Base-by-base conservation (phyloP, 2,329 filamentous ascomycete species). In the Phyllosticta citrichinensis region DNA sequence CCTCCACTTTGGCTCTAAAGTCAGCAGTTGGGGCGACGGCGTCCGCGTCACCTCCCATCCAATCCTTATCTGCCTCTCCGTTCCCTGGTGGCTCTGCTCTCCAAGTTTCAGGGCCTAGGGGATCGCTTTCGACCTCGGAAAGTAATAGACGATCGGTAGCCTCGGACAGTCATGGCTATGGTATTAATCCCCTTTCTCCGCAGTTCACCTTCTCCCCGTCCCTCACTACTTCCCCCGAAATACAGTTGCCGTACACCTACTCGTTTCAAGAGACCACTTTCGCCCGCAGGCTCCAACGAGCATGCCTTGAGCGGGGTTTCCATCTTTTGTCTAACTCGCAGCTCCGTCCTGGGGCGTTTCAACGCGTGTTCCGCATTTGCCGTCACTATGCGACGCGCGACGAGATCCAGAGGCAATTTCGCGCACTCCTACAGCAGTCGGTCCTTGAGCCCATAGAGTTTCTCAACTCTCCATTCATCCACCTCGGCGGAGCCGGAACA, bases 321-420 rank as follows among this genome's bases (percentile, higher is more conserved):
- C 74, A 77, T 2, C 73, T 92, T 1, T 77, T 89, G 2, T 79
- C 82, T 55, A 77, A 81, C 0, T 62, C 68, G 27, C 57, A 68
- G 63, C 57, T 67, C 27, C 65, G 63, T 6, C 71, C 67, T 5
- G 64, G 66, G 30, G 65, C 66, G 1, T 65, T 73, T 50, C 67
- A 72, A n/a, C 79, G 80, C 35, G 79, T 85, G 1, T 92, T 91
- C 70, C 86, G 84, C 40, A 87, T 91, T 61, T 85, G 84, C n/a
- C 74, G 87, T 19, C 79, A 85, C 25, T 86, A 86, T 63, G 80
- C 71, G 22, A 73, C 71, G 24, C 66, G 70, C 17, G 71, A 76
- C 0, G 69, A 75, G 52, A 69, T 80, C 22, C 64, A 75, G 20
- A 66, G 68, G 8, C 70, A 71, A 2, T 76, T 82, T 61, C 71